phyloP scores from a whole-genome alignment of 306 rosid species.

The Lagenaria siceraria region DNA sequence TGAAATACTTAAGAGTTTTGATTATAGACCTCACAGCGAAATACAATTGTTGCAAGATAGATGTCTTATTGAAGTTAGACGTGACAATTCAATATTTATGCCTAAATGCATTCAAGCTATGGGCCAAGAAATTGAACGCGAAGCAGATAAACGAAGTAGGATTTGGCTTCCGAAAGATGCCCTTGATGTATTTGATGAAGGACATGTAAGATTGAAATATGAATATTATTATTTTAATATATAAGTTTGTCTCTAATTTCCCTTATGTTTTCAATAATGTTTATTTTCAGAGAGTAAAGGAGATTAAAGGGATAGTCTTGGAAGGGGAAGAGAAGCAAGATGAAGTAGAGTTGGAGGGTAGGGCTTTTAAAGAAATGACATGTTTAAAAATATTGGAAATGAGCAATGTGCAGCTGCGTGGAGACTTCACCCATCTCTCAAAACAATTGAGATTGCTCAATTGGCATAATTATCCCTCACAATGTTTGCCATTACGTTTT shows the following conservation, averaged over 20 bases:
- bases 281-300: background rate
- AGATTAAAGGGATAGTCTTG: conserved; percentile 2
- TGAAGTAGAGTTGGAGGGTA: background rate
- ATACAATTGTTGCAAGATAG: background rate
- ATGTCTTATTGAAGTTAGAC: background rate
- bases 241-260: too few relatives aligned
- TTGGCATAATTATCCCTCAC: conserved; percentile 11
- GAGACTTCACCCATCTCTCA: background rate
- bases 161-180: background rate
- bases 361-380: background rate
- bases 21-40: background rate
- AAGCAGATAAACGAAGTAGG: background rate
- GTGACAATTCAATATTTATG: background rate
- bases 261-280: background rate
- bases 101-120: conserved; percentile 1
- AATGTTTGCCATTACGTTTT: conserved; percentile 1
- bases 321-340: background rate
- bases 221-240: too few relatives aligned
- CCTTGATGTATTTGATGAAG: background rate
- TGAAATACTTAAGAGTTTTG: background rate
- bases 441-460: conserved; percentile 5
- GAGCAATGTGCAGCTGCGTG: background rate
- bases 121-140: conserved; percentile 2
- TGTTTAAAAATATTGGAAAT: conserved; percentile 10
- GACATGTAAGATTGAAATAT: background rate